These are phyloP conservation scores for Fonsecaea pugnacius DNA, from an alignment of 2,329 filamentous ascomycete species.

Conservation along the genomic window DNA sequence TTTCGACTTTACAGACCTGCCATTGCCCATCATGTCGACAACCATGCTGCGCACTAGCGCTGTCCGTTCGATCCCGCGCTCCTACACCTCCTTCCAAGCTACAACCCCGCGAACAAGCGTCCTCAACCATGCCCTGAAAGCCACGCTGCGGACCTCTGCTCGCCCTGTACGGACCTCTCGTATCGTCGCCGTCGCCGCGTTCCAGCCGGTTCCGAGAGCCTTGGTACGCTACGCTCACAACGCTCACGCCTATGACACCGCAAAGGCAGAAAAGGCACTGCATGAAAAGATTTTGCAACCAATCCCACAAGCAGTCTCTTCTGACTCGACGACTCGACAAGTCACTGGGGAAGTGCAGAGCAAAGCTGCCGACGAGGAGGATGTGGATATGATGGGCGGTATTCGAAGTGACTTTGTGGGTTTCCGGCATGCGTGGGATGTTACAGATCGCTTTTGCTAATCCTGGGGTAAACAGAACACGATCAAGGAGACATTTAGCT, in stretches of 20 bases:
- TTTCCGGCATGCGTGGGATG: constrained; percentile 25
- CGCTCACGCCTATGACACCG: constrained; percentile 36
- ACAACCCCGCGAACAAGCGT: constrained; percentile 28
- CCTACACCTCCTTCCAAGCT: constrained; percentile 43
- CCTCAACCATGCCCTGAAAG: constrained; percentile 51
- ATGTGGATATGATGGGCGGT: constrained; percentile 57
- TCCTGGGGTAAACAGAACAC: constrained; percentile 54
- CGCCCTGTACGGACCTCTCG: constrained; percentile 45
- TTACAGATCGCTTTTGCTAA: constrained; percentile 4
- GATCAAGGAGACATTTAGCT: constrained; percentile 71
- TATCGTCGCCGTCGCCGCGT: constrained; percentile 49
- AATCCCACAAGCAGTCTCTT: constrained; percentile 65
- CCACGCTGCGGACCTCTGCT: constrained; percentile 47
- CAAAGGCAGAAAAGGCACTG: constrained; percentile 55
- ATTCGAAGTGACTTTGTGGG: constrained; percentile 64
- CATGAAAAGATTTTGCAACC: constrained; percentile 63
- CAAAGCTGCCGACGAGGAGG: constrained; percentile 43
- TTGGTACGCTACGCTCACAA: constrained; percentile 51
- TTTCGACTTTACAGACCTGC: constrained; percentile 39
- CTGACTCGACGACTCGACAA: constrained; percentile 60
- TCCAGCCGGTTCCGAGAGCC: constrained; percentile 53
- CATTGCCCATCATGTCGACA: constrained; percentile 35
- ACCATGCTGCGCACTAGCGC: constrained; percentile 54
- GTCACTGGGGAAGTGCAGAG: constrained; percentile 51
- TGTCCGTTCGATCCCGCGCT: constrained; percentile 52